Evolutionary conservation across 768 basidiomycete genomes (phyloP).

Genomic region (Mycena rosella): DNA sequence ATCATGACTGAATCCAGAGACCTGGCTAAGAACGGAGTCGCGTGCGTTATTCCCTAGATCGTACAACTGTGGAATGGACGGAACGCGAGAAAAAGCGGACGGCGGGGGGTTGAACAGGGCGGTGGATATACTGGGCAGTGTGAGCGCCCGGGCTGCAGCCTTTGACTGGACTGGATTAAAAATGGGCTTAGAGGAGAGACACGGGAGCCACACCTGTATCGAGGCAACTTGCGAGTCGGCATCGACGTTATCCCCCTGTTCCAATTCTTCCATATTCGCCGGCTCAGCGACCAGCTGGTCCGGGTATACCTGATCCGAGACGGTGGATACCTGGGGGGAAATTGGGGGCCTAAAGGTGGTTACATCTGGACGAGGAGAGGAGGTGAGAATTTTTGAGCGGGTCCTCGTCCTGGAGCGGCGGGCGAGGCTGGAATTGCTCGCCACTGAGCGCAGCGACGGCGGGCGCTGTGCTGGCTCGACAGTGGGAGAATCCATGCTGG

Average conservation of each 20-base stretch:
- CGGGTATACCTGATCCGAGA: constrained; percentile 4
- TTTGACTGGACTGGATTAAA: constrained; percentile 47
- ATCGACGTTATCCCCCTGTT: neutral
- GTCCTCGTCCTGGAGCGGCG: constrained; percentile 67
- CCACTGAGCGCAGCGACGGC: constrained; percentile 60
- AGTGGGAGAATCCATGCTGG: neutral
- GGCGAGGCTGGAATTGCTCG: constrained; percentile 65
- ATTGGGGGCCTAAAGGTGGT: constrained; percentile 23
- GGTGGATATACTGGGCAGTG: constrained; percentile 48
- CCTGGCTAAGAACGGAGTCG: constrained; percentile 62
- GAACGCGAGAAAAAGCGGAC: constrained; percentile 64
- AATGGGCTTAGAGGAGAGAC: neutral
- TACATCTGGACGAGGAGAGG: constrained; percentile 26
- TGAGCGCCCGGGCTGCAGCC: constrained; percentile 47
- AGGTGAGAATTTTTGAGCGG: constrained; percentile 64
- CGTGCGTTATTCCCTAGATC: constrained; percentile 54
- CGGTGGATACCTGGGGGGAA: constrained; percentile 15
- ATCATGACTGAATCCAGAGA: constrained; percentile 69
- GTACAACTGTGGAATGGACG: constrained; percentile 53
- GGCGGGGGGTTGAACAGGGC: constrained; percentile 43
- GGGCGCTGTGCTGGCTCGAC: constrained; percentile 1
- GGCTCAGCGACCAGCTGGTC: constrained; percentile 28
- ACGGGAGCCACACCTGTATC: constrained; percentile 52
- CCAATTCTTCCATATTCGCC: constrained; percentile 6
- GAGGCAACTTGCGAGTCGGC: constrained; percentile 34